These are phyloP conservation scores for Aspergillus nidulans DNA, from an alignment of 495 filamentous ascomycete species.

Conservation along the genomic window DNA sequence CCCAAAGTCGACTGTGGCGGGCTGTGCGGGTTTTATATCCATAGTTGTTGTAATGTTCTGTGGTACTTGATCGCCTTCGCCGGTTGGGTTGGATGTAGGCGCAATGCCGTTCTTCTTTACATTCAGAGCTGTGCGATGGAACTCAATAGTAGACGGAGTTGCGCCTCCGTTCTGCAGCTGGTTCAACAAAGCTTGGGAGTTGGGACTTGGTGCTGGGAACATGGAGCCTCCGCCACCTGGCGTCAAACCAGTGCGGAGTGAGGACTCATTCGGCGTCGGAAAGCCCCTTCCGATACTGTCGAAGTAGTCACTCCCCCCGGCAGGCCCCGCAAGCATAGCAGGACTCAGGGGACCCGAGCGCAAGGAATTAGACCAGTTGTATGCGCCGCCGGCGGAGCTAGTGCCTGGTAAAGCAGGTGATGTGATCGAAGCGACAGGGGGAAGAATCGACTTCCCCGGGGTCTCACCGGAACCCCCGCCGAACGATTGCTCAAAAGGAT, in stretches of 20 bases:
- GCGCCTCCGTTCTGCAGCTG: constrained; percentile 74
- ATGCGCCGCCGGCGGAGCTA: constrained; percentile 54
- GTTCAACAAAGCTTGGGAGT: constrained; percentile 73
- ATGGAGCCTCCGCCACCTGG: constrained; percentile 96
- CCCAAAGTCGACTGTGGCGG: constrained; percentile 57
- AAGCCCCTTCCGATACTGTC: constrained; percentile 80
- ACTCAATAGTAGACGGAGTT: constrained; percentile 87
- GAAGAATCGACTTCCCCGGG: constrained; percentile 83
- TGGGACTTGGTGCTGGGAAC: constrained; percentile 90
- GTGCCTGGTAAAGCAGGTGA: constrained; percentile 80
- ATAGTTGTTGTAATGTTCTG: constrained; percentile 37
- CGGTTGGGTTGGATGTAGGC: constrained; percentile 48
- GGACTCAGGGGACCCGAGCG: constrained; percentile 91
- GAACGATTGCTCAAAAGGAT: constrained; percentile 96
- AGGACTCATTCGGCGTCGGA: constrained; percentile 97
- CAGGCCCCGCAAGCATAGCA: constrained; percentile 91
- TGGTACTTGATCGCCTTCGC: constrained; percentile 45
- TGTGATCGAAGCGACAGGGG: constrained; percentile 84
- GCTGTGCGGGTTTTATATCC: constrained; percentile 44
- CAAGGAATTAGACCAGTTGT: constrained; percentile 81
- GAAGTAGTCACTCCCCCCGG: constrained; percentile 72
- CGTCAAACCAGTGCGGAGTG: constrained; percentile 84
- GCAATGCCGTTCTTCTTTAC: constrained; percentile 55
- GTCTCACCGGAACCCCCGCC: constrained; percentile 66
- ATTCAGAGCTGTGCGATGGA: constrained; percentile 86